phyloP scores from a whole-genome alignment of 2,329 filamentous ascomycete genomes.

The Calycina marina region DNA sequence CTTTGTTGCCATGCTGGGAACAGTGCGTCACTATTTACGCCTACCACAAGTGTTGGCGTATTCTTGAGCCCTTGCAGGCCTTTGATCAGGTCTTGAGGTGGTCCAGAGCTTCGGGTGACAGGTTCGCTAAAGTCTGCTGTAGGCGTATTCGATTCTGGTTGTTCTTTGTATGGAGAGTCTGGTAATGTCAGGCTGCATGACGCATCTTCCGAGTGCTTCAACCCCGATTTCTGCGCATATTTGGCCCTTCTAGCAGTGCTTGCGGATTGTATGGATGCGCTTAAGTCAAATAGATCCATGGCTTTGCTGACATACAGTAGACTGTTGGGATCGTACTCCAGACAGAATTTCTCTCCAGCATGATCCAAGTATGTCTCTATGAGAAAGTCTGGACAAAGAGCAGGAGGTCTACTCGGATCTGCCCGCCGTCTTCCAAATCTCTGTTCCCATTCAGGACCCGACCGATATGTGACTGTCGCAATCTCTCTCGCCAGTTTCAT shows the following conservation, averaged over 20 bases:
- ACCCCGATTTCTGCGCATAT: constrained; percentile 34
- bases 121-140: constrained; percentile 22
- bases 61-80: constrained; percentile 60
- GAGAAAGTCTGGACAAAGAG: constrained; percentile 91
- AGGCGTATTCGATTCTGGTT: constrained; percentile 35
- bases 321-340: constrained; percentile 93
- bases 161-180: constrained; percentile 73
- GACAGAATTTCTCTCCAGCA: constrained; percentile 93
- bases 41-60: constrained; percentile 76
- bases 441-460: constrained; percentile 93
- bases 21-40: constrained; percentile 87
- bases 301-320: constrained; percentile 94
- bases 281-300: constrained; percentile 96
- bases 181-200: constrained; percentile 73
- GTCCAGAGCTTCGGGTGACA: constrained; percentile 30
- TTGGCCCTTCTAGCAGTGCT: constrained; percentile 46
- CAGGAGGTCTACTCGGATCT: constrained; percentile 73
- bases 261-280: constrained; percentile 50
- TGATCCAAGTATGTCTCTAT: constrained; percentile 98
- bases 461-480: constrained; percentile 92
- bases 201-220: constrained; percentile 22
- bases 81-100: constrained; percentile 64
- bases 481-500: constrained; percentile 98
- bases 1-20: constrained; percentile 98
- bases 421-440: constrained; percentile 80